Evolutionary conservation across 129 eudicot species (phyloP).

Genomic region (Lactuca saligna): DNA sequence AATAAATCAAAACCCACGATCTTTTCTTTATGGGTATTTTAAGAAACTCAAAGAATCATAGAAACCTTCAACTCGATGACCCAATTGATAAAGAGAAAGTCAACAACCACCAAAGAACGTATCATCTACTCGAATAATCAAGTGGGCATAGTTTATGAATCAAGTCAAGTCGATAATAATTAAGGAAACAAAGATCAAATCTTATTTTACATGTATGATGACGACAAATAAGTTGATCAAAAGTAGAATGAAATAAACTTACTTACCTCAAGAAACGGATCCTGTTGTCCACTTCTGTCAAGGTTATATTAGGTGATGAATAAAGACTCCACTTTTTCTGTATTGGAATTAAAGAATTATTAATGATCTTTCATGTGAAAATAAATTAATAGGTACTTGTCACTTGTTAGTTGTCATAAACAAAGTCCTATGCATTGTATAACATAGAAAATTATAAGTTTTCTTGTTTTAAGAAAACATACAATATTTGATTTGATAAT

Average conservation of each 20-base stretch:
- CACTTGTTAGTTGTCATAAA: not conserved
- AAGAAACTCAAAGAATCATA: slow-evolving; percentile 12
- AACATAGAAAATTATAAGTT: not conserved
- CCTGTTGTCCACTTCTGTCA: slow-evolving; percentile 26
- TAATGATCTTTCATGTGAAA: not conserved
- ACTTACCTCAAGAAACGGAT: slow-evolving; percentile 28
- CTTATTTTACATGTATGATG: slow-evolving; percentile 14
- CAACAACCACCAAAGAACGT: slow-evolving; percentile 39
- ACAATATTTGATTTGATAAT: not conserved
- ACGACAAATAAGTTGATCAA: slow-evolving; percentile 19
- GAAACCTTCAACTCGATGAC: slow-evolving; percentile 14
- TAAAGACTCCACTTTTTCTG: slow-evolving; percentile 27
- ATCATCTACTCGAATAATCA: slow-evolving; percentile 27
- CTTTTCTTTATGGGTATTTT: slow-evolving; percentile 16
- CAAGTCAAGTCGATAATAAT: slow-evolving; percentile 28
- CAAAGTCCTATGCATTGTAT: not conserved
- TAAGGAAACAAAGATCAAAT: slow-evolving; percentile 14
- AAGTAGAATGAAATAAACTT: slow-evolving; percentile 26
- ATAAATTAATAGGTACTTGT: not conserved
- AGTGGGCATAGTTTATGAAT: slow-evolving; percentile 27
- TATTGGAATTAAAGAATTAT: slow-evolving; percentile 3
- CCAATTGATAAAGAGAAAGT: slow-evolving; percentile 31
- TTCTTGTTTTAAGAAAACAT: not conserved
- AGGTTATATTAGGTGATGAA: slow-evolving; percentile 21
- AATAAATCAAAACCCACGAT: not conserved